Evolutionary conservation across 495 filamentous ascomycete species (phyloP).

Genomic region (Xylona heveae): DNA sequence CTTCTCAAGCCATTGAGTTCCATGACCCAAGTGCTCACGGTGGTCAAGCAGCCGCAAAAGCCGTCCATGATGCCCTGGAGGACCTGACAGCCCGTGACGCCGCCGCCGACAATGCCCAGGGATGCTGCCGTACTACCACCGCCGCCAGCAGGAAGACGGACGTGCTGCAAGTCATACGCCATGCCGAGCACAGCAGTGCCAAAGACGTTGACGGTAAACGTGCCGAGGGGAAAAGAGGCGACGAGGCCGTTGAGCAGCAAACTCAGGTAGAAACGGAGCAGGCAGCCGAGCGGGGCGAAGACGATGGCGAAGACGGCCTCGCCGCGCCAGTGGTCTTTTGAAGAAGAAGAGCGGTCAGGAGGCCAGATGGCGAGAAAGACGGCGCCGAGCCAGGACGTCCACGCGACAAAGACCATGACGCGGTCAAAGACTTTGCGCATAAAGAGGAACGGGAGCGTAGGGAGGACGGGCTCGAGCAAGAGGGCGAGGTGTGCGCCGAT

Average conservation of each 20-base stretch:
- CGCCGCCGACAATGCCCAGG: not conserved
- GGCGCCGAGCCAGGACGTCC: conserved; percentile 59
- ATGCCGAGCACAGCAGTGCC: conserved; percentile 47
- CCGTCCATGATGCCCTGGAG: conserved; percentile 73
- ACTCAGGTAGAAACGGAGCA: conserved; percentile 51
- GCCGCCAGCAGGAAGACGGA: conserved; percentile 16
- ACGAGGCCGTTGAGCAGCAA: conserved; percentile 44
- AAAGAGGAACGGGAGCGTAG: conserved; percentile 33
- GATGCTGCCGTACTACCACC: too few species aligned
- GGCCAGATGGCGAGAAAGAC: conserved; percentile 55
- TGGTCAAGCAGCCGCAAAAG: conserved; percentile 79
- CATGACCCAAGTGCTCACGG: conserved; percentile 77
- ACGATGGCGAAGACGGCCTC: conserved; percentile 54
- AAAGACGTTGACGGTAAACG: conserved; percentile 63
- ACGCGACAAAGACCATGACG: conserved; percentile 36
- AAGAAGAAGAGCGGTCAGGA: conserved; percentile 31
- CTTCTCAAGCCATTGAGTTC: conserved; percentile 52
- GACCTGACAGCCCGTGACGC: too few species aligned
- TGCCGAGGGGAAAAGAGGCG: conserved; percentile 64
- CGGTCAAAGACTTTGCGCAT: conserved; percentile 41
- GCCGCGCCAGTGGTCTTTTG: conserved; percentile 47
- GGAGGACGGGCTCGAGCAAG: conserved; percentile 29
- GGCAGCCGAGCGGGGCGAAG: conserved; percentile 68
- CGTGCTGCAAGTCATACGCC: conserved; percentile 54
- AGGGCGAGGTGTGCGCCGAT: conserved; percentile 63